Evolutionary conservation across 352 stramenopile species (phyloP).

Genomic region (Globisporangium nunn): DNA sequence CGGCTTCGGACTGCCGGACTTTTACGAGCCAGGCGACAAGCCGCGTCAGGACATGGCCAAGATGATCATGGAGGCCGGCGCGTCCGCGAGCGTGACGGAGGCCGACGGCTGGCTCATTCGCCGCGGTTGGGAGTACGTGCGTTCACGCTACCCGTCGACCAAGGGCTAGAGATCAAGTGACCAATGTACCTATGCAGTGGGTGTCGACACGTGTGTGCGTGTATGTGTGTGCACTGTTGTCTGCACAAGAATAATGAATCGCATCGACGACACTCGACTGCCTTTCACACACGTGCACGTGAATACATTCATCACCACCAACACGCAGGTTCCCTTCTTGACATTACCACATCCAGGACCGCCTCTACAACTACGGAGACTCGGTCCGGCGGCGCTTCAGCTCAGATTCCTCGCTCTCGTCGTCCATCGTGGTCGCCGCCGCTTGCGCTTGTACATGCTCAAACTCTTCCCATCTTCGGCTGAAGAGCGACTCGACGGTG

Average conservation of each 20-base stretch:
- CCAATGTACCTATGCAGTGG: not conserved
- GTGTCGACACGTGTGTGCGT: not conserved
- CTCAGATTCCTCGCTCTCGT: not conserved
- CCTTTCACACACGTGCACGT: too few relatives aligned
- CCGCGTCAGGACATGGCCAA: slow-evolving; percentile 13
- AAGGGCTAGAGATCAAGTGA: not conserved
- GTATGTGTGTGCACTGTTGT: too few relatives aligned
- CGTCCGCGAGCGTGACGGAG: slow-evolving; percentile 15
- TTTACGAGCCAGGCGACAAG: slow-evolving; percentile 3
- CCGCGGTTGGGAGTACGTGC: slow-evolving; percentile 16
- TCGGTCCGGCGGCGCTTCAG: not conserved
- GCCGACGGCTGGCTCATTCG: slow-evolving; percentile 17
- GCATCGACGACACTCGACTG: too few relatives aligned
- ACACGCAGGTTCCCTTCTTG: too few relatives aligned
- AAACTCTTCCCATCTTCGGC: not conserved
- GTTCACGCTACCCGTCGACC: slow-evolving; percentile 15
- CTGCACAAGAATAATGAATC: too few relatives aligned
- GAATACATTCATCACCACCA: too few relatives aligned
- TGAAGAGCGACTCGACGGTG: not conserved
- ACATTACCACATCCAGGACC: too few relatives aligned
- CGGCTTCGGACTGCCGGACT: slow-evolving; percentile 13
- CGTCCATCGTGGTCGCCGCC: not conserved
- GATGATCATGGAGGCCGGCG: slow-evolving; percentile 20
- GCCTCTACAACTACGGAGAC: not conserved
- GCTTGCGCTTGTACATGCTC: not conserved